Evolutionary conservation across 495 filamentous ascomycete species (phyloP).

Genomic region (Daldinia childiae): DNA sequence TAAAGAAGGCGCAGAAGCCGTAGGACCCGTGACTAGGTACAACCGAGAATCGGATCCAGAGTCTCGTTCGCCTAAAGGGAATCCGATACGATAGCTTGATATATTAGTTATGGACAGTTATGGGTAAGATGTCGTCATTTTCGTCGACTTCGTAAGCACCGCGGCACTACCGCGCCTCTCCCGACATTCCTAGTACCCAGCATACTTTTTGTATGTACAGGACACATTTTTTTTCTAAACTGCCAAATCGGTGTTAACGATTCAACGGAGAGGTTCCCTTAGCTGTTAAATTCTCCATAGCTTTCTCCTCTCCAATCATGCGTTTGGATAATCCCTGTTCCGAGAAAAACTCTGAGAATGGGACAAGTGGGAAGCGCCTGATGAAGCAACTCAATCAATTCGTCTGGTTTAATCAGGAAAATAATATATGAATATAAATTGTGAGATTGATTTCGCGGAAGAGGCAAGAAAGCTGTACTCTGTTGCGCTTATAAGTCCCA

Average conservation of each 20-base stretch:
- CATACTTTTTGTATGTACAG: slow-evolving; percentile 14
- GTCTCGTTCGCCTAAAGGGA: slow-evolving; percentile 13
- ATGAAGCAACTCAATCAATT: slow-evolving; percentile 39
- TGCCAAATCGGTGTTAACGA: slow-evolving; percentile 22
- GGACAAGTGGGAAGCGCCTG: slow-evolving; percentile 38
- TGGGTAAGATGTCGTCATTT: slow-evolving; percentile 41
- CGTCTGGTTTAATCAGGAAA: slow-evolving; percentile 28
- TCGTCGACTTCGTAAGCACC: slow-evolving; percentile 36
- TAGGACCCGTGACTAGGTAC: slow-evolving; percentile 24
- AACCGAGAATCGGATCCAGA: slow-evolving; percentile 35
- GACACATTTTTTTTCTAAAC: slow-evolving; percentile 33
- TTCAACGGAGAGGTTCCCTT: slow-evolving; percentile 14
- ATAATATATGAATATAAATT: slow-evolving; percentile 34
- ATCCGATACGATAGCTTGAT: slow-evolving; percentile 35
- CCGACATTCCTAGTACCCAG: slow-evolving; percentile 27
- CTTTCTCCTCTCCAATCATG: slow-evolving; percentile 37
- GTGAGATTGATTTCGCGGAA: slow-evolving; percentile 17
- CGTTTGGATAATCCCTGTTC: slow-evolving; percentile 25
- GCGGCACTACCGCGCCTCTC: slow-evolving; percentile 30
- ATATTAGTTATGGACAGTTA: slow-evolving; percentile 20
- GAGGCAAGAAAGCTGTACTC: not conserved
- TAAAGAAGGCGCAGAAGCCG: slow-evolving; percentile 15
- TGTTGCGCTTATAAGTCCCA: not conserved
- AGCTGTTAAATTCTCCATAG: slow-evolving; percentile 28
- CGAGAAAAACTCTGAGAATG: slow-evolving; percentile 26